Evolutionary conservation across 139 green algal genomes (phyloP).

Genomic region (Chlorella sp.): DNA sequence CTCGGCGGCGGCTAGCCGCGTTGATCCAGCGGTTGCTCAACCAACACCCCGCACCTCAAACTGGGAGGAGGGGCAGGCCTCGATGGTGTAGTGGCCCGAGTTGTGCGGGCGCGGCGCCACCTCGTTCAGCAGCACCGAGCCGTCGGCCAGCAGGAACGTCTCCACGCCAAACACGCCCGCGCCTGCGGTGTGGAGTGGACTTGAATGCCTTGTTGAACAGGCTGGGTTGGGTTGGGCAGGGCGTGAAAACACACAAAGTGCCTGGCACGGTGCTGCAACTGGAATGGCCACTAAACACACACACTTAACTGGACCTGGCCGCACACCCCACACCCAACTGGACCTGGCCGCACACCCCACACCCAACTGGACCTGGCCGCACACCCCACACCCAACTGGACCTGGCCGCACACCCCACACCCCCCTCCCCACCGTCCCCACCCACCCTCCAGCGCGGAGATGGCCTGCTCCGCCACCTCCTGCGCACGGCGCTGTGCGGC

Average conservation of each 20-base stretch:
- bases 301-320: too few species aligned
- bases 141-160: conserved; percentile 92
- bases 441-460: conserved; percentile 72
- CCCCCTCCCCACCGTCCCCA: background rate
- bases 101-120: conserved; percentile 97
- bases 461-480: conserved; percentile 66
- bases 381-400: too few species aligned
- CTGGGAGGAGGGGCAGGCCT: conserved; percentile 90
- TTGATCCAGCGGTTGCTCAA: too few species aligned
- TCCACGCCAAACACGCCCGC: conserved; percentile 98
- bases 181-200: conserved; percentile 77
- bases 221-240: too few species aligned
- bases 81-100: conserved; percentile 97
- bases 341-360: too few species aligned
- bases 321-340: too few species aligned
- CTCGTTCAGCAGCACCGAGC: conserved; percentile 92
- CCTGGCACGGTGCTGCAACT: too few species aligned
- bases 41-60: conserved; percentile 89
- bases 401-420: background rate
- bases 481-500: conserved; percentile 40
- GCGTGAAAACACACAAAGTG: too few species aligned
- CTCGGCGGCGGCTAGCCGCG: too few species aligned
- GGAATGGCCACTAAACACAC: too few species aligned
- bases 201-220: too few species aligned
- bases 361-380: too few species aligned